Conservation (phyloP, 441 rosid genomes). For the Raphanus hybrid region DNA sequence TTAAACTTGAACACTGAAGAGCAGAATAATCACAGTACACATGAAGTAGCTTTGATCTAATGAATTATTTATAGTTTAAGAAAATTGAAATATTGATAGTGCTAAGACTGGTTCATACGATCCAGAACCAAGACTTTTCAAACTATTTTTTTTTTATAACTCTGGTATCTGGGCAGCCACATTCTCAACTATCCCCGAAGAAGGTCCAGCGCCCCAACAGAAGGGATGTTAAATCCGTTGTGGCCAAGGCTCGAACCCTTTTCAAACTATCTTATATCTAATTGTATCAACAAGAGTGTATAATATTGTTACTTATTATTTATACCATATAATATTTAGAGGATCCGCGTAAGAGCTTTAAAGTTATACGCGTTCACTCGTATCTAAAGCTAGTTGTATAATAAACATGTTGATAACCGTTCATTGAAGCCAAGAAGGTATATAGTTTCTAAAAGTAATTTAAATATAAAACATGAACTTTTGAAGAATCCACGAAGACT, state of each 20-base stretch:
- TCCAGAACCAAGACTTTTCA: slow-evolving; percentile 8
- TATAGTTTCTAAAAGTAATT: background rate
- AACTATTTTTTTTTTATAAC: too few relatives aligned
- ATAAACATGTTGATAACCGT: slow-evolving; percentile 18
- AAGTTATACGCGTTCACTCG: slow-evolving; percentile 29
- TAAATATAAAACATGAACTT: background rate
- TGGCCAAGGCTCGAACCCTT: too few relatives aligned
- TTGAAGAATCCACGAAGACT: slow-evolving; percentile 30
- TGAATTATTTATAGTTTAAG: background rate
- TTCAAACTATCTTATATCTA: background rate
- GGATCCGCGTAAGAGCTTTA: slow-evolving; percentile 22
- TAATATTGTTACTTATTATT: background rate
- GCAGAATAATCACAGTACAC: background rate
- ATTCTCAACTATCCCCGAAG: too few relatives aligned
- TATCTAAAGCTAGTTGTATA: slow-evolving; percentile 18
- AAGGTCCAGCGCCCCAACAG: too few relatives aligned
- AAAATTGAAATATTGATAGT: background rate
- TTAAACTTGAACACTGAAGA: slow-evolving; percentile 1
- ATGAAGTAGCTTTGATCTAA: background rate
- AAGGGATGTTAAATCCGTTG: too few relatives aligned
- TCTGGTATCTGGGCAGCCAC: too few relatives aligned
- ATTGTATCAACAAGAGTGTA: too few relatives aligned
- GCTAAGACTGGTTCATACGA: slow-evolving; percentile 15
- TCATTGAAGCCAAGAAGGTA: background rate
- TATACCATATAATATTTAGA: background rate